Evolutionary conservation across 148 eudicot species (phyloP).

Genomic region (Tetragonia tetragonoides): DNA sequence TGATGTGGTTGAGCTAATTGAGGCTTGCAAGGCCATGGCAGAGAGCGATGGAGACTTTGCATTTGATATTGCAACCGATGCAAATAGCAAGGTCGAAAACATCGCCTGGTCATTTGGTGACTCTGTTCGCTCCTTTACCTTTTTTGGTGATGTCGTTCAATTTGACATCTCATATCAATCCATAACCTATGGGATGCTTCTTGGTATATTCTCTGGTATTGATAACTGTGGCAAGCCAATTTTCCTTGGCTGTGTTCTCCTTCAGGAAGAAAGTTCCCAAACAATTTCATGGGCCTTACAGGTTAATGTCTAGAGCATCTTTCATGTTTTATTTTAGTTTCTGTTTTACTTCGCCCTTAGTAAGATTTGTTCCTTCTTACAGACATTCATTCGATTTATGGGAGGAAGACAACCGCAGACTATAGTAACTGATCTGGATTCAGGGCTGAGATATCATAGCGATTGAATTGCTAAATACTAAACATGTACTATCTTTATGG

Average conservation of each 20-base stretch:
- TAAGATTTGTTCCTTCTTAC: constrained; percentile 19
- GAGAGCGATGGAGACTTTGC: constrained; percentile 50
- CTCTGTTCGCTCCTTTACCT: constrained; percentile 41
- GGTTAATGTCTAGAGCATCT: constrained; percentile 35
- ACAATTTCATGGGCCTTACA: constrained; percentile 69
- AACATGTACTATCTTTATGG: constrained; percentile 51
- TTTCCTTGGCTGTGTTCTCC: constrained; percentile 54
- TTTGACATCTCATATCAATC: constrained; percentile 66
- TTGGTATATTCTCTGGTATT: constrained; percentile 65
- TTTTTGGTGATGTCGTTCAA: constrained; percentile 57
- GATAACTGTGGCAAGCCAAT: constrained; percentile 57
- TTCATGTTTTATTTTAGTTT: constrained; percentile 19
- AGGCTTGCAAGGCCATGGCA: constrained; percentile 51
- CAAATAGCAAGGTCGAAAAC: constrained; percentile 52
- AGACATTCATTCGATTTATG: constrained; percentile 61
- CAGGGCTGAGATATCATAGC: constrained; percentile 56
- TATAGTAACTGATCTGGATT: constrained; percentile 57
- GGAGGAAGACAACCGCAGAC: constrained; percentile 58
- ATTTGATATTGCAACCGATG: constrained; percentile 52
- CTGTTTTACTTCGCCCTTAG: neutral
- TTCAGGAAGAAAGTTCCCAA: constrained; percentile 56
- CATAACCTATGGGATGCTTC: constrained; percentile 55
- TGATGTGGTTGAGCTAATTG: constrained; percentile 57
- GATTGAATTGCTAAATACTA: constrained; percentile 49
- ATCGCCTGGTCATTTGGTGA: constrained; percentile 67